Conservation (phyloP, 495 filamentous ascomycete species). For the Tuber microsphaerosporum region DNA sequence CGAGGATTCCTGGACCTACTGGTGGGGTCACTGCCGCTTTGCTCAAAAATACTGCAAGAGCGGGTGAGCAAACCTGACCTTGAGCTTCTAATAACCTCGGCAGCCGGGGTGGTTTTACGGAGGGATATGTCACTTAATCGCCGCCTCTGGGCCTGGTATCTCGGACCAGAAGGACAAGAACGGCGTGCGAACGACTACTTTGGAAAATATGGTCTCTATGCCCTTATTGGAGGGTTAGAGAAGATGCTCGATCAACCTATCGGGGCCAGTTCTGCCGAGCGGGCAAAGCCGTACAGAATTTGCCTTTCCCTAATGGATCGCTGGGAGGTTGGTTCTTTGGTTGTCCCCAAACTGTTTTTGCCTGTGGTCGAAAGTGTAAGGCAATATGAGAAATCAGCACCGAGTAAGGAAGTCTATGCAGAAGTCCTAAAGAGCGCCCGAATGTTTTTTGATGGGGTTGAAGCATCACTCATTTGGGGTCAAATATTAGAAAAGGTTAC, state of each 20-base stretch:
- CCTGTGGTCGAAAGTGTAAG: slow-evolving; percentile 74
- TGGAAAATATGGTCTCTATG: slow-evolving; percentile 63
- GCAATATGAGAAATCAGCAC: slow-evolving; percentile 55
- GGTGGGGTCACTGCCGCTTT: slow-evolving; percentile 83
- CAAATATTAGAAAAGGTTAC: slow-evolving; percentile 60
- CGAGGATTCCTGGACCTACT: slow-evolving; percentile 88
- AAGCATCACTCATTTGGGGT: slow-evolving; percentile 85
- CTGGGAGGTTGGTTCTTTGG: slow-evolving; percentile 87
- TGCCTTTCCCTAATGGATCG: slow-evolving; percentile 93
- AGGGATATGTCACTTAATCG: slow-evolving; percentile 95
- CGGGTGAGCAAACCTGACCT: slow-evolving; percentile 65
- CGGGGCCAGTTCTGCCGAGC: slow-evolving; percentile 55
- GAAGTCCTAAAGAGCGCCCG: slow-evolving; percentile 89
- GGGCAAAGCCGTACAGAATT: slow-evolving; percentile 81
- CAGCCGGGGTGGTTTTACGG: slow-evolving; percentile 72
- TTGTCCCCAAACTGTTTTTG: slow-evolving; percentile 80
- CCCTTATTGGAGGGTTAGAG: slow-evolving; percentile 66
- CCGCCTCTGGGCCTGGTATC: slow-evolving; percentile 90
- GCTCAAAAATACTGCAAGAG: slow-evolving; percentile 71
- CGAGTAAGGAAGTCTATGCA: slow-evolving; percentile 59
- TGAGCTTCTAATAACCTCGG: slow-evolving; percentile 71
- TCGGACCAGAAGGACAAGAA: slow-evolving; percentile 61
- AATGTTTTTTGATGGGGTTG: slow-evolving; percentile 94
- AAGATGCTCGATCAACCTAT: slow-evolving; percentile 59
- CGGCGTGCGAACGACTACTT: slow-evolving; percentile 64